These are phyloP conservation scores for Anthracocystis panici-leucophaei DNA, from an alignment of 1,284 basidiomycete genomes.

Conservation along the genomic window DNA sequence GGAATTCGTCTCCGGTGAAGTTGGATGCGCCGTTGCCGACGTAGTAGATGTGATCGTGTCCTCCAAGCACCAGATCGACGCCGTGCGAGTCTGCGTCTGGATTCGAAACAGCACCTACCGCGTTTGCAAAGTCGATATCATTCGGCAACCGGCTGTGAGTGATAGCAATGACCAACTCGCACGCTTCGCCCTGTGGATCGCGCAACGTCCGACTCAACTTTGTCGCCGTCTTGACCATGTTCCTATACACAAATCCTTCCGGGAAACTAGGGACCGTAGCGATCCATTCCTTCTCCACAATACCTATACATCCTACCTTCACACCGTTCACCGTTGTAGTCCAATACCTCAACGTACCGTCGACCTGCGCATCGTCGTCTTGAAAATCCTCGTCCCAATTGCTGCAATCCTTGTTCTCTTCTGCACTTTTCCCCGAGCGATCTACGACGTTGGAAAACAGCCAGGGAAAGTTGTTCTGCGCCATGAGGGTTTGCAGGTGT, in stretches of 20 bases:
- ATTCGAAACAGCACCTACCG: constrained; percentile 74
- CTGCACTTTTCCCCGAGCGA: constrained; percentile 78
- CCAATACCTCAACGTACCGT: constrained; percentile 71
- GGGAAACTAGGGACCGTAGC: constrained; percentile 86
- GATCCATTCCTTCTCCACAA: constrained; percentile 90
- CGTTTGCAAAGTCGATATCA: constrained; percentile 74
- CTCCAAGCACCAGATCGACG: constrained; percentile 85
- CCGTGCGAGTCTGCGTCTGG: constrained; percentile 75
- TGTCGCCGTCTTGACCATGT: constrained; percentile 53
- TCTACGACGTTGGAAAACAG: constrained; percentile 71
- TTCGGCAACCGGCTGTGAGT: constrained; percentile 83
- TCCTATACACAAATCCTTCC: constrained; percentile 74
- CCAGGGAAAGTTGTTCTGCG: constrained; percentile 38
- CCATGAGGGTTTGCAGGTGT: constrained; percentile 37
- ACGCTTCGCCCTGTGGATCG: constrained; percentile 78
- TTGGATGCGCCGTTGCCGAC: constrained; percentile 79
- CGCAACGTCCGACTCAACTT: constrained; percentile 78
- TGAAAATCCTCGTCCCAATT: constrained; percentile 73
- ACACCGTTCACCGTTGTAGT: constrained; percentile 78
- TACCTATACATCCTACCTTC: constrained; percentile 81
- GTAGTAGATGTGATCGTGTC: constrained; percentile 90
- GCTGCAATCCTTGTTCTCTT: constrained; percentile 8
- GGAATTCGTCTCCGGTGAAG: constrained; percentile 80
- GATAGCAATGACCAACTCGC: constrained; percentile 78
- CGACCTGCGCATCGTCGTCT: constrained; percentile 69